Conservation (phyloP, 805 yeast genomes). For the Candida parachauliodes region DNA sequence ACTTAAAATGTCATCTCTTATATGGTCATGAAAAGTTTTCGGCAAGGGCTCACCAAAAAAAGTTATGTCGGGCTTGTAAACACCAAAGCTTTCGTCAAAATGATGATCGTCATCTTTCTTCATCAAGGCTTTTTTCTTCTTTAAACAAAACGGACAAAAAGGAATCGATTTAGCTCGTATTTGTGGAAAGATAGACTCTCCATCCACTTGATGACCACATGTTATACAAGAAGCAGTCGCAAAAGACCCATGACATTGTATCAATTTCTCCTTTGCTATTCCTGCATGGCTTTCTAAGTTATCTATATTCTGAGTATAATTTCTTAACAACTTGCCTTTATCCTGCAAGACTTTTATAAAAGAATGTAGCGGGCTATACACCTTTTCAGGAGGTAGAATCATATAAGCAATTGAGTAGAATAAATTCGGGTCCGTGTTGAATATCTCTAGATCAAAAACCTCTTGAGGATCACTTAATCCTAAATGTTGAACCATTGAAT, state of each 20-base stretch:
- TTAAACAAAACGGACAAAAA: conserved; percentile 46
- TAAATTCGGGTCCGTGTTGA: conserved; percentile 34
- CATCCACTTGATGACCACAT: conserved; percentile 55
- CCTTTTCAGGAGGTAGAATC: conserved; percentile 39
- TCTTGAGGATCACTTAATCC: conserved; percentile 44
- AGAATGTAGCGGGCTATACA: conserved; percentile 36
- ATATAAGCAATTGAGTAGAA: conserved; percentile 43
- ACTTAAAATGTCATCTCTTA: conserved; percentile 50
- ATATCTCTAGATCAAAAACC: conserved; percentile 38
- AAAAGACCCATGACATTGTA: conserved; percentile 85
- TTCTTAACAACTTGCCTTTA: conserved; percentile 35
- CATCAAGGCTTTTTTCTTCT: conserved; percentile 16
- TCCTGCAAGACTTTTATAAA: conserved; percentile 35
- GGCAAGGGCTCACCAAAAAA: conserved; percentile 75
- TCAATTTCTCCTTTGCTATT: conserved; percentile 50
- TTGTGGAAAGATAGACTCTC: conserved; percentile 44
- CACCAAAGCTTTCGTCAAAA: conserved; percentile 35
- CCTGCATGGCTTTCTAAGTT: conserved; percentile 47
- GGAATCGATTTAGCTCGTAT: conserved; percentile 51
- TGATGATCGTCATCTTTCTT: conserved; percentile 22
- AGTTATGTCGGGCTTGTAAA: conserved; percentile 88
- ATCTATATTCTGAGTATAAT: conserved; percentile 45
- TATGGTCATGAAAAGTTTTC: conserved; percentile 26
- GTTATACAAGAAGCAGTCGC: conserved; percentile 72
- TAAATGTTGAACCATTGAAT: conserved; percentile 46